Evolutionary conservation across 73 alveolate genomes (phyloP).

Genomic region (Stentor roeselii): DNA sequence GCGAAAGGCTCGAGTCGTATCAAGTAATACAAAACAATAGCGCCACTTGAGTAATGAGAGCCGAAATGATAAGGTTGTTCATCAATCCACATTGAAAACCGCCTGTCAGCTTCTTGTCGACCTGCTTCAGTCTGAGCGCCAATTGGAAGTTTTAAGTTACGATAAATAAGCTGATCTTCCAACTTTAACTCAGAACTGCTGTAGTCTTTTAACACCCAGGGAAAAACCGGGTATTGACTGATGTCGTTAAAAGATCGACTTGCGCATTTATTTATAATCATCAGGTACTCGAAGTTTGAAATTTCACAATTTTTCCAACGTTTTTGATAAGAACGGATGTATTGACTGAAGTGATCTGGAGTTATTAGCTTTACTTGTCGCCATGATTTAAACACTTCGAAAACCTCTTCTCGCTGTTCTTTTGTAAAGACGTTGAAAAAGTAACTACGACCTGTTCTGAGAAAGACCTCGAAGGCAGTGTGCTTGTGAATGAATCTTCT

Average conservation of each 20-base stretch:
- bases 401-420: conserved; percentile 25
- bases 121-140: conserved; percentile 75
- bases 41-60: conserved; percentile 93
- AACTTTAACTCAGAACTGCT: conserved; percentile 43
- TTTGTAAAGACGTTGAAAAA: conserved; percentile 41
- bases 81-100: neutral
- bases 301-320: conserved; percentile 50
- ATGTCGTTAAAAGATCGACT: conserved; percentile 85
- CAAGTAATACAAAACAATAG: conserved; percentile 84
- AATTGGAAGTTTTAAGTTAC: conserved; percentile 91
- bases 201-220: conserved; percentile 90
- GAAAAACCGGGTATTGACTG: conserved; percentile 97
- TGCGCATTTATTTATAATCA: conserved; percentile 82
- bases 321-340: neutral
- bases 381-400: conserved; percentile 7
- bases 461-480: conserved; percentile 52
- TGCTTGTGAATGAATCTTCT: conserved; percentile 44
- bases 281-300: conserved; percentile 74
- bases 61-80: conserved; percentile 84
- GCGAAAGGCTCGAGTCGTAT: conserved; percentile 87
- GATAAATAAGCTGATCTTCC: conserved; percentile 56
- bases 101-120: neutral
- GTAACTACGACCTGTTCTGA: conserved; percentile 33
- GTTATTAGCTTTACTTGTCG: neutral
- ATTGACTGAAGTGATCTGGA: neutral